phyloP scores from a whole-genome alignment of 2,329 filamentous ascomycete genomes.

The Rhytidhysteron rufulum region DNA sequence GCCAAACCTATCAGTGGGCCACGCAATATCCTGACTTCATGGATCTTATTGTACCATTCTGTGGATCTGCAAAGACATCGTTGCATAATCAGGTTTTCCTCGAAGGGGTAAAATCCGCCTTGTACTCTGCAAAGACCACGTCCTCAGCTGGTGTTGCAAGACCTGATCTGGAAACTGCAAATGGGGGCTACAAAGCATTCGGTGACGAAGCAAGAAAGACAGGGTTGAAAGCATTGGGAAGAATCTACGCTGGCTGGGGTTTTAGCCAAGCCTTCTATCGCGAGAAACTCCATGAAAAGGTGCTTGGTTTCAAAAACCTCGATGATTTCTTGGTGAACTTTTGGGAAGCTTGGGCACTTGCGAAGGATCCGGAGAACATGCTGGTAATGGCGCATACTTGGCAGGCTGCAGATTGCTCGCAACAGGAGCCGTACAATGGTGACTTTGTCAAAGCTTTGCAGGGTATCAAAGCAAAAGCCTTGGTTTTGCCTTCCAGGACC shows the following conservation, averaged over 20 bases:
- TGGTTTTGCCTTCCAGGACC: constrained; percentile 68
- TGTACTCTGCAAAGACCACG: constrained; percentile 56
- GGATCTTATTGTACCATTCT: constrained; percentile 64
- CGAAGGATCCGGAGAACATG: constrained; percentile 73
- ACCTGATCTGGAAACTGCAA: constrained; percentile 20
- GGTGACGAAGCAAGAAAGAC: constrained; percentile 50
- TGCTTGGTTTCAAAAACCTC: constrained; percentile 62
- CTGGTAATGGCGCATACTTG: constrained; percentile 74
- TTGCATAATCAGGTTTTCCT: constrained; percentile 67
- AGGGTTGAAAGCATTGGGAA: constrained; percentile 66
- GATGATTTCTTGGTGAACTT: constrained; percentile 72
- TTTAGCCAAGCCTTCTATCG: constrained; percentile 78
- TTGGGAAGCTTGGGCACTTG: constrained; percentile 72
- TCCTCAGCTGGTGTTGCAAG: constrained; percentile 48
- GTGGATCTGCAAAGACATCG: constrained; percentile 60
- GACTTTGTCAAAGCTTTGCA: constrained; percentile 60
- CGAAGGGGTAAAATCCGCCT: constrained; percentile 58
- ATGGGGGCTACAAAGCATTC: constrained; percentile 46
- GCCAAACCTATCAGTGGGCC: constrained; percentile 63
- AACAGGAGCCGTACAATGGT: constrained; percentile 65
- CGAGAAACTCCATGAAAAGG: constrained; percentile 62
- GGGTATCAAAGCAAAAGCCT: constrained; percentile 66
- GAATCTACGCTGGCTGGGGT: constrained; percentile 78
- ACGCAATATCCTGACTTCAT: constrained; percentile 62
- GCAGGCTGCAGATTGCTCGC: constrained; percentile 69